These are phyloP conservation scores for Stenocarpella maydis DNA, from an alignment of 2,329 filamentous ascomycete species.

Conservation along the genomic window DNA sequence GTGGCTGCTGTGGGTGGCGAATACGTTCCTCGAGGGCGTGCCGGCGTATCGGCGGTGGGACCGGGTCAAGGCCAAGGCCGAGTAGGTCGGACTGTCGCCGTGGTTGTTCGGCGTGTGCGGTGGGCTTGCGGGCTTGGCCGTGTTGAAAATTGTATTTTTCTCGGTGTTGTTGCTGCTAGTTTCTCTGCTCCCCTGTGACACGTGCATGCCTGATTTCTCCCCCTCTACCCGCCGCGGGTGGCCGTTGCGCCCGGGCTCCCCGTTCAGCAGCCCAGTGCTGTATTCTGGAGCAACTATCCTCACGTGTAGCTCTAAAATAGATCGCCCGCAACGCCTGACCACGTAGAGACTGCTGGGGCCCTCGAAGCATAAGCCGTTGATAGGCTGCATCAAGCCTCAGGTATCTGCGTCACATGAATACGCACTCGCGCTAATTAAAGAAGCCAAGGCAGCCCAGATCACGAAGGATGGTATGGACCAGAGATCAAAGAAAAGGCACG, in stretches of 20 bases:
- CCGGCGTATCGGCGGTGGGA: conserved; percentile 62
- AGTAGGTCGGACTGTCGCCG: background rate
- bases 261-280: background rate
- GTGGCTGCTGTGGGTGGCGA: conserved; percentile 65
- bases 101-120: background rate
- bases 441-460: background rate
- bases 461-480: background rate
- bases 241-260: background rate
- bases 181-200: background rate
- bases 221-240: background rate
- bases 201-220: background rate
- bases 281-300: background rate
- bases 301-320: background rate
- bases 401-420: no score
- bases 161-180: background rate
- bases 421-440: background rate
- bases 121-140: background rate
- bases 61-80: conserved; percentile 45
- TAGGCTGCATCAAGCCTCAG: background rate
- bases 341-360: background rate
- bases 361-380: background rate
- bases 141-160: background rate
- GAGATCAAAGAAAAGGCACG: background rate
- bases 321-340: no score
- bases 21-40: conserved; percentile 63